phyloP scores from a whole-genome alignment of 768 basidiomycete species.

The Kwoniella europaea region DNA sequence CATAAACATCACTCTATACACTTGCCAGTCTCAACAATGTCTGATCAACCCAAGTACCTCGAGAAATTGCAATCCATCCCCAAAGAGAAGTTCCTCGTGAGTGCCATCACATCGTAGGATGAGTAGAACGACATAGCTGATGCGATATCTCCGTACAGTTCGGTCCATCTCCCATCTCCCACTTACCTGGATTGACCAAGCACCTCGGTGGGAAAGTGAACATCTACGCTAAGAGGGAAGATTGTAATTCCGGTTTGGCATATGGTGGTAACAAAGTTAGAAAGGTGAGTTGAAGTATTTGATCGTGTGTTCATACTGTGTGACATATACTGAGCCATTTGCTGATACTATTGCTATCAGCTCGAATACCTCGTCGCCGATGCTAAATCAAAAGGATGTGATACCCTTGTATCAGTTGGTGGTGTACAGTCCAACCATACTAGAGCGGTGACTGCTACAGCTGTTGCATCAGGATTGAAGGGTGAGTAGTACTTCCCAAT shows the following conservation, averaged over 20 bases:
- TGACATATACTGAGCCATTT: no score
- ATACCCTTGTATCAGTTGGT: conserved; percentile 44
- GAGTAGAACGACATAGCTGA: not conserved
- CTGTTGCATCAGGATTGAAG: conserved; percentile 41
- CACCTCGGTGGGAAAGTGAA: conserved; percentile 36
- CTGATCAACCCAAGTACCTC: conserved; percentile 16
- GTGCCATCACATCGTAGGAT: not conserved
- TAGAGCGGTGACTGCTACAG: conserved; percentile 43
- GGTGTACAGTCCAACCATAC: conserved; percentile 48
- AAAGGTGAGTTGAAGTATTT: conserved; percentile 22
- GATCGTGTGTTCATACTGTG: not conserved
- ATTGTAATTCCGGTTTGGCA: conserved; percentile 45
- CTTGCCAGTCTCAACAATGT: conserved; percentile 2
- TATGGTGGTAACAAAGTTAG: conserved; percentile 48
- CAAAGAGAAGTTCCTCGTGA: conserved; percentile 27
- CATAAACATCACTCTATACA: not conserved
- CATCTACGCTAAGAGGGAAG: conserved; percentile 45
- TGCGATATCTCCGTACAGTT: conserved; percentile 12
- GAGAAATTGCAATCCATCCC: conserved; percentile 16
- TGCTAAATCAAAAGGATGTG: conserved; percentile 39
- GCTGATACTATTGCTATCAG: conserved; percentile 7
- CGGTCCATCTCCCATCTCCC: conserved; percentile 41
- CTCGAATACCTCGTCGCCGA: conserved; percentile 48
- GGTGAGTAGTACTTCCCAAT: conserved; percentile 11
- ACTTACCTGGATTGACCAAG: conserved; percentile 33